Conservation (phyloP, 2,329 filamentous ascomycete species). For the Pseudogymnoascus sp. region DNA sequence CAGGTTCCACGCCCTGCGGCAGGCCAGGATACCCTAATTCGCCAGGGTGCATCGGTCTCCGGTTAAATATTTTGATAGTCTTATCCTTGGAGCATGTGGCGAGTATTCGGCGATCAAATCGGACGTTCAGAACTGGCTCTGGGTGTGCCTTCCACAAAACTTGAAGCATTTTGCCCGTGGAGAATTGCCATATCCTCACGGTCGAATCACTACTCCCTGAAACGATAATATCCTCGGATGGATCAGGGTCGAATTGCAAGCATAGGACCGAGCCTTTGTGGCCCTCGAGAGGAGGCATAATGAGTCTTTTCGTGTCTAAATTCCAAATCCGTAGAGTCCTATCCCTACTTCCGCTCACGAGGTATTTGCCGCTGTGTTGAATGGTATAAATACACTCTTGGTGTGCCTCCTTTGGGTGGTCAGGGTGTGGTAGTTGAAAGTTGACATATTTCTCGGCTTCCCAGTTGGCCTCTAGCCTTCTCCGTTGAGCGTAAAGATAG, state of each 20-base stretch:
- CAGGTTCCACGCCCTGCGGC: slow-evolving; percentile 38
- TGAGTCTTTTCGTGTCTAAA: slow-evolving; percentile 69
- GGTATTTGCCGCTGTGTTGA: slow-evolving; percentile 74
- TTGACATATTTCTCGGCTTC: slow-evolving; percentile 70
- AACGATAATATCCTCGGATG: slow-evolving; percentile 83
- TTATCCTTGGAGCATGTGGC: slow-evolving; percentile 98
- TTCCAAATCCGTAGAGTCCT: slow-evolving; percentile 85
- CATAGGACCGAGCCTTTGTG: slow-evolving; percentile 86
- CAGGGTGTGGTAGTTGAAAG: slow-evolving; percentile 83
- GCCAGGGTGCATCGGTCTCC: slow-evolving; percentile 54
- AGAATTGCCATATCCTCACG: slow-evolving; percentile 88
- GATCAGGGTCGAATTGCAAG: slow-evolving; percentile 84
- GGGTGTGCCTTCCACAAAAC: slow-evolving; percentile 67
- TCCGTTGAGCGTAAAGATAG: slow-evolving; percentile 81
- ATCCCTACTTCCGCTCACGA: slow-evolving; percentile 91
- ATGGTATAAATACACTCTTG: slow-evolving; percentile 90
- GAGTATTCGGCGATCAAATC: slow-evolving; percentile 83
- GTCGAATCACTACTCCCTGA: slow-evolving; percentile 89
- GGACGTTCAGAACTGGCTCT: slow-evolving; percentile 88
- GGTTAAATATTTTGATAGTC: slow-evolving; percentile 93
- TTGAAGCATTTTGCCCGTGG: slow-evolving; percentile 74
- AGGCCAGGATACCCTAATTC: slow-evolving; percentile 45
- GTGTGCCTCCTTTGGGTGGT: slow-evolving; percentile 72
- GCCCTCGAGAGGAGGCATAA: slow-evolving; percentile 61
- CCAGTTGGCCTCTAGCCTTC: slow-evolving; percentile 85